A percentile compares a stretch with the other conserved stretches of the same genome.
These are phyloP conservation scores for Trichosporon asahii DNA, from an alignment of 1,284 basidiomycete genomes.

Conservation along the genomic window DNA sequence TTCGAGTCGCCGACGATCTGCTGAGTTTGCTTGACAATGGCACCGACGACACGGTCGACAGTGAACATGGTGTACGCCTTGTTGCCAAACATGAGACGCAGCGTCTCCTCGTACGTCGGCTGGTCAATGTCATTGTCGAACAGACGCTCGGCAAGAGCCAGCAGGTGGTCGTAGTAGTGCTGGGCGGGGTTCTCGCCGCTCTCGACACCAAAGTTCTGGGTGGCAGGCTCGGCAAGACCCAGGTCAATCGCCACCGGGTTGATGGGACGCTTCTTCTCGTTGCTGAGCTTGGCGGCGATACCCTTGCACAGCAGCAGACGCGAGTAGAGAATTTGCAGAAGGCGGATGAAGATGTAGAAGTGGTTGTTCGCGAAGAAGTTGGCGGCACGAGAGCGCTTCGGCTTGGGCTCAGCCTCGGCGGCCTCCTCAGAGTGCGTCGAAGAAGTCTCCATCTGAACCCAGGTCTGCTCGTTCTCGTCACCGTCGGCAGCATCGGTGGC, in stretches of 20 bases:
- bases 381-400: constrained; percentile 42
- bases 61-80: constrained; percentile 92
- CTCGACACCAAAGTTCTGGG: constrained; percentile 51
- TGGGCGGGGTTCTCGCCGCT: constrained; percentile 55
- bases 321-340: constrained; percentile 81
- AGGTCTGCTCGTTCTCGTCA: constrained; percentile 40
- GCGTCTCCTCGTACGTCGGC: constrained; percentile 84
- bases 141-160: constrained; percentile 88
- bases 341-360: constrained; percentile 82
- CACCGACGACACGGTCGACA: constrained; percentile 83
- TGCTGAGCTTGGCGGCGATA: constrained; percentile 57
- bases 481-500: constrained; percentile 46
- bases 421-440: constrained; percentile 46
- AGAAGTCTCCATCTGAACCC: constrained; percentile 21
- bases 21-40: constrained; percentile 85
- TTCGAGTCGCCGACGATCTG: constrained; percentile 71
- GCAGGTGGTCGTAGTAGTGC: constrained; percentile 80
- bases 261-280: constrained; percentile 52
- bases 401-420: constrained; percentile 43
- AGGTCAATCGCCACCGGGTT: constrained; percentile 60
- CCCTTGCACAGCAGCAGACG: constrained; percentile 78
- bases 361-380: constrained; percentile 89
- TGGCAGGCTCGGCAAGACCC: constrained; percentile 60
- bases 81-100: constrained; percentile 94
- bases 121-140: constrained; percentile 92